Conservation (phyloP, 495 filamentous ascomycete genomes). For the Hypoxylon fragiforme region DNA sequence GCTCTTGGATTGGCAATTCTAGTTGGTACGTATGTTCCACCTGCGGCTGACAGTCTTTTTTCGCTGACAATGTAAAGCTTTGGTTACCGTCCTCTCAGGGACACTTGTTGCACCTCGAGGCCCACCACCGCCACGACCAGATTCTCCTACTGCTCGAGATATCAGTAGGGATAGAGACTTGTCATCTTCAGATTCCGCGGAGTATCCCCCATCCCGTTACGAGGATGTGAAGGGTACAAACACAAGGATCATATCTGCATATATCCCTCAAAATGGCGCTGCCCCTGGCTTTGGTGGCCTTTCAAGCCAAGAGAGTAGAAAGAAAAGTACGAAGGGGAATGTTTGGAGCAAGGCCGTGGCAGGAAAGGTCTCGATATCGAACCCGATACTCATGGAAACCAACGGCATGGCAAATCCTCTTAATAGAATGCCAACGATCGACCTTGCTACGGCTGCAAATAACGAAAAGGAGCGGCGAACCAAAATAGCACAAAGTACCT, state of each 20-base stretch:
- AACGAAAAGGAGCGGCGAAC: constrained; percentile 53
- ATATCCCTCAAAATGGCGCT: constrained; percentile 26
- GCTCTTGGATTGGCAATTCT: constrained; percentile 52
- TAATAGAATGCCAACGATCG: constrained; percentile 51
- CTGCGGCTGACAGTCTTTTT: constrained; percentile 1
- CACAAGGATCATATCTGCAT: constrained; percentile 43
- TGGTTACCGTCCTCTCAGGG: constrained; percentile 40
- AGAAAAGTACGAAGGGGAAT: constrained; percentile 39
- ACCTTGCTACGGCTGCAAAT: constrained; percentile 49
- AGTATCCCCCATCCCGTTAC: constrained; percentile 49
- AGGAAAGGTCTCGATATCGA: constrained; percentile 51
- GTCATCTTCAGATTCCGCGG: constrained; percentile 45
- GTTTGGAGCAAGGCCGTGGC: constrained; percentile 32
- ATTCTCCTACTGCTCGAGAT: constrained; percentile 31
- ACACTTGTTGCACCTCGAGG: constrained; percentile 34
- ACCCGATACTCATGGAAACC: constrained; percentile 49
- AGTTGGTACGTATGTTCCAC: constrained; percentile 45
- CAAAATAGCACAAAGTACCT: constrained; percentile 36
- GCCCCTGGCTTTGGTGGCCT: constrained; percentile 22
- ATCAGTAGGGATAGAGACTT: constrained; percentile 39
- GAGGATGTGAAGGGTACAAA: constrained; percentile 50
- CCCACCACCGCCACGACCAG: constrained; percentile 27
- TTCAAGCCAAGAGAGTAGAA: constrained; percentile 26
- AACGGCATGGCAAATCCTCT: constrained; percentile 44
- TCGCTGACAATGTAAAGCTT: constrained; percentile 33